A percentile compares a stretch with the other conserved stretches of the same genome.
Conservation (phyloP, 1,284 basidiomycete genomes). For the Mycena sp. region DNA sequence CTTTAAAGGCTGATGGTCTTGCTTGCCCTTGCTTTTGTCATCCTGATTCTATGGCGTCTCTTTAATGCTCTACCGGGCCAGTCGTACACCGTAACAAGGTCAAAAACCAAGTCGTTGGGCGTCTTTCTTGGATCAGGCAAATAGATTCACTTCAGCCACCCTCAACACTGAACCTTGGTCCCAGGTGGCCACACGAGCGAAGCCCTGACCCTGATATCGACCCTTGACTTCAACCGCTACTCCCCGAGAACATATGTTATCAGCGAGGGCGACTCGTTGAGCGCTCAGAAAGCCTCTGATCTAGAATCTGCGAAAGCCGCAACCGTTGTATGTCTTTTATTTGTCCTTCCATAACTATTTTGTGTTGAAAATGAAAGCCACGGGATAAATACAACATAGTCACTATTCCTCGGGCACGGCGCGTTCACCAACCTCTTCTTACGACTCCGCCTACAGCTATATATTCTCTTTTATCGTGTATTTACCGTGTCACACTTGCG, state of each 20-base stretch:
- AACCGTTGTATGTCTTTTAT: no score
- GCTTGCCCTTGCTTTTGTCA: not conserved
- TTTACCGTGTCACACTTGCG: constrained; percentile 64
- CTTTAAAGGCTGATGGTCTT: no score
- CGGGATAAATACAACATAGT: constrained; percentile 60
- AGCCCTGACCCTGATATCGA: constrained; percentile 79
- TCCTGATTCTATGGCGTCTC: constrained; percentile 34
- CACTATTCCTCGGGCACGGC: constrained; percentile 85
- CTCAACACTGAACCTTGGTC: constrained; percentile 1
- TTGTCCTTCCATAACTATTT: no score
- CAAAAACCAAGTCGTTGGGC: constrained; percentile 56
- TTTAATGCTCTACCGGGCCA: constrained; percentile 29
- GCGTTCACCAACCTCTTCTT: constrained; percentile 81
- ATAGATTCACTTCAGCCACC: not conserved
- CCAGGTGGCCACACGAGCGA: constrained; percentile 96
- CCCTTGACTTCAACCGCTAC: constrained; percentile 83
- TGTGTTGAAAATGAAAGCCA: no score
- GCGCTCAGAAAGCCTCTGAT: constrained; percentile 72
- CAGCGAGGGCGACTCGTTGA: constrained; percentile 85
- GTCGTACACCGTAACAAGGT: not conserved
- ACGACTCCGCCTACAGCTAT: constrained; percentile 74
- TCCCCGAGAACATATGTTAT: constrained; percentile 84
- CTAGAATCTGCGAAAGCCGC: constrained; percentile 61
- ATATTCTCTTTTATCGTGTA: constrained; percentile 65
- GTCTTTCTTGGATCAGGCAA: constrained; percentile 74